A percentile compares a stretch with the other conserved stretches of the same genome.
Evolutionary conservation across 2,329 filamentous ascomycete species (phyloP).

Genomic region (Escovopsis weberi): DNA sequence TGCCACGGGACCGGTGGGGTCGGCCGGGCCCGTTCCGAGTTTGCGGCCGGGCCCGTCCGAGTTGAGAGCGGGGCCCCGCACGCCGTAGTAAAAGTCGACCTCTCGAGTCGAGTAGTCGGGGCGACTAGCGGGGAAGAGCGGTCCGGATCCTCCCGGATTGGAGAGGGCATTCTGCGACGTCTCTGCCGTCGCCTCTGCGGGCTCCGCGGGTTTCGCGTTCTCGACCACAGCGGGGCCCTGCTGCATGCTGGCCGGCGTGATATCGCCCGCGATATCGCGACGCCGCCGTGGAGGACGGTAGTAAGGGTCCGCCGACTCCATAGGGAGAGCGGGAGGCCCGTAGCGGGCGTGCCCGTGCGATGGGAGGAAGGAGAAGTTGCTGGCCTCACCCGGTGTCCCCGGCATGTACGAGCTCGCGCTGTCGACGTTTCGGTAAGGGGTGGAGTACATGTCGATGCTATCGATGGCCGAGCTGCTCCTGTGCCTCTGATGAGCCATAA

Average conservation of each 20-base stretch:
- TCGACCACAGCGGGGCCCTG: slow-evolving; percentile 17
- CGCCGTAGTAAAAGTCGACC: slow-evolving; percentile 92
- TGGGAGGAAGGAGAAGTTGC: slow-evolving; percentile 56
- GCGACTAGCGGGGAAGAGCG: slow-evolving; percentile 36
- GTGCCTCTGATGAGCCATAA: slow-evolving; percentile 29
- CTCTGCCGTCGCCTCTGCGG: slow-evolving; percentile 25
- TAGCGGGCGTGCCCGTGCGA: slow-evolving; percentile 37
- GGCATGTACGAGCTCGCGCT: slow-evolving; percentile 53
- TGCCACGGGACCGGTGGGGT: slow-evolving; percentile 82
- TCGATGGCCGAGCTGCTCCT: slow-evolving; percentile 43
- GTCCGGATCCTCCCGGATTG: slow-evolving; percentile 20
- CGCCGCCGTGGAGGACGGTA: slow-evolving; percentile 72
- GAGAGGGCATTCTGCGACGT: slow-evolving; percentile 30
- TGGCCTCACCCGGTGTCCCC: slow-evolving; percentile 58
- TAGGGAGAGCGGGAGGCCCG: slow-evolving; percentile 29
- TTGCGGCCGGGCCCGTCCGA: slow-evolving; percentile 69
- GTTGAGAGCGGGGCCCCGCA: slow-evolving; percentile 74
- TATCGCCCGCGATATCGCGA: slow-evolving; percentile 40
- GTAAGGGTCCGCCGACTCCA: slow-evolving; percentile 58
- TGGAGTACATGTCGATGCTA: slow-evolving; percentile 31
- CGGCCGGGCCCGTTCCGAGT: slow-evolving; percentile 83
- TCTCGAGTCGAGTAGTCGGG: slow-evolving; percentile 89
- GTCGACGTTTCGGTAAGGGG: slow-evolving; percentile 33
- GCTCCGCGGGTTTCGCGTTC: slow-evolving; percentile 26
- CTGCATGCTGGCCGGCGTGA: slow-evolving; percentile 18